Conservation (phyloP, 2,329 filamentous ascomycete genomes). For the Davidsoniella virescens region DNA sequence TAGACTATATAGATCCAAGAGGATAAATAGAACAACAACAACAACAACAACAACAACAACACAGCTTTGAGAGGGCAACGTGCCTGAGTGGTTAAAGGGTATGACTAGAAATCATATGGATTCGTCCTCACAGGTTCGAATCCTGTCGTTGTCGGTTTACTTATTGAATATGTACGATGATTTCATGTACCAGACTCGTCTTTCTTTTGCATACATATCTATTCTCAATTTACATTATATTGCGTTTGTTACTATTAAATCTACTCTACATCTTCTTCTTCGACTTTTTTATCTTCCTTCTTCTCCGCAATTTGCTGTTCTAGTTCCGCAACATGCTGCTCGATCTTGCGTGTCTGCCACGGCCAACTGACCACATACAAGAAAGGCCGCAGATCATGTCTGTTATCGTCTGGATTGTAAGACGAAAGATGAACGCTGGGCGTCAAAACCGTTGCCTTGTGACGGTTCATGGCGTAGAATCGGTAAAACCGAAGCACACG, state of each 20-base stretch:
- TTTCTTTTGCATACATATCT: not conserved
- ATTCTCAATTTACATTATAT: not conserved
- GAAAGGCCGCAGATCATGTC: slow-evolving; percentile 25
- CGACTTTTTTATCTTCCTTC: not conserved
- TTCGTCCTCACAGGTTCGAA: slow-evolving; percentile 11
- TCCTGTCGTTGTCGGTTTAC: slow-evolving; percentile 8
- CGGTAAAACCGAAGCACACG: slow-evolving; percentile 28
- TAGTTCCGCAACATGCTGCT: slow-evolving; percentile 21
- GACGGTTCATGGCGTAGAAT: slow-evolving; percentile 45
- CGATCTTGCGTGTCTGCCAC: slow-evolving; percentile 28
- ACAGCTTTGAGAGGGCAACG: slow-evolving; percentile 8
- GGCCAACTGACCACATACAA: slow-evolving; percentile 25
- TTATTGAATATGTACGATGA: not conserved
- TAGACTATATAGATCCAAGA: no score
- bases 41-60: no score
- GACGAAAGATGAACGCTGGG: slow-evolving; percentile 33
- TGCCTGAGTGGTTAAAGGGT: slow-evolving; percentile 12
- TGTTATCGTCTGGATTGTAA: slow-evolving; percentile 26
- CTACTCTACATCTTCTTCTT: not conserved
- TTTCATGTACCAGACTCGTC: not conserved
- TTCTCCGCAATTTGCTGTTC: slow-evolving; percentile 18
- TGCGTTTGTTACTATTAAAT: not conserved
- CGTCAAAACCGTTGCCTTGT: slow-evolving; percentile 47
- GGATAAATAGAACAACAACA: no score
- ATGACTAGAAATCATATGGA: slow-evolving; percentile 11